Percentiles rank a stretch among this genome's conserved stretches.
Conservation (phyloP, 2,329 filamentous ascomycete species). For the Penicillium palitans region DNA sequence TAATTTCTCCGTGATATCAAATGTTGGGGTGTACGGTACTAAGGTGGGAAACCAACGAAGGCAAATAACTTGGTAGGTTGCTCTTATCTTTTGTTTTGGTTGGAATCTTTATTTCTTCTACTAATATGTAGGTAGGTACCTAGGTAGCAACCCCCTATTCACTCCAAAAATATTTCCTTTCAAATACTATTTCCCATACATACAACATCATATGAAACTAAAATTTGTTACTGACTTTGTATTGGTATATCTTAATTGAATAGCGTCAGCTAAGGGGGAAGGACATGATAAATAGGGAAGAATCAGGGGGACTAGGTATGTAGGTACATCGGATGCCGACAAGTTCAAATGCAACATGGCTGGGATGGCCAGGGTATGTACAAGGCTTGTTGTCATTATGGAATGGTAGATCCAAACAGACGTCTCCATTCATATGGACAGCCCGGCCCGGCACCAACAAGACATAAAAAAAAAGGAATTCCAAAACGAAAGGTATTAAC, state of each 20-base stretch:
- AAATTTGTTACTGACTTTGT: not conserved
- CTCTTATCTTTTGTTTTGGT: no score
- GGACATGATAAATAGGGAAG: not conserved
- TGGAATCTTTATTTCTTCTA: not conserved
- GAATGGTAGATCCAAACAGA: not conserved
- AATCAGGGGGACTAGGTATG: not conserved
- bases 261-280: not conserved
- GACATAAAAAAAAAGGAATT: conserved; percentile 3
- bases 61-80: not conserved
- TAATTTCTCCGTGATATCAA: not conserved
- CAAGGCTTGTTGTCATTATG: not conserved
- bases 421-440: not conserved
- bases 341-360: not conserved
- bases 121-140: no score
- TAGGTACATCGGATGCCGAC: not conserved
- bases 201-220: not conserved
- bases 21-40: not conserved
- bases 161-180: no score
- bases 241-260: not conserved
- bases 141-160: not conserved
- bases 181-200: not conserved
- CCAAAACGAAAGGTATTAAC: conserved; percentile 16
- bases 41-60: not conserved
- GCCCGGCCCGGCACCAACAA: not conserved
- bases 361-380: not conserved